These are phyloP conservation scores for Yarrowia yakushimensis DNA, from an alignment of 805 yeast species.

Conservation along the genomic window DNA sequence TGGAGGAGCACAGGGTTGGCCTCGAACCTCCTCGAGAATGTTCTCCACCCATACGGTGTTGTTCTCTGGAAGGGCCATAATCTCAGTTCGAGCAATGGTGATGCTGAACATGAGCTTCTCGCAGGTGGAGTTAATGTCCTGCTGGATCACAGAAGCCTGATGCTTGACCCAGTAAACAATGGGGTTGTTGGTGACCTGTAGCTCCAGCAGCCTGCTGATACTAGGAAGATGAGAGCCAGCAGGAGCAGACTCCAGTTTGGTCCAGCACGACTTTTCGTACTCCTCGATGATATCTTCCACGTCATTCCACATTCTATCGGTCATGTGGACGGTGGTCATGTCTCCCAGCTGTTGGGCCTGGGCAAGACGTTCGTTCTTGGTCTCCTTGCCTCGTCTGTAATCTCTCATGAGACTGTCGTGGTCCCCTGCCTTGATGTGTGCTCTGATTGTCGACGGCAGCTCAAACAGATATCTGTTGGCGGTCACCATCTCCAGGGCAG, in stretches of 20 bases:
- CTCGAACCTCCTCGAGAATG: slow-evolving; percentile 27
- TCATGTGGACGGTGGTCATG: slow-evolving; percentile 36
- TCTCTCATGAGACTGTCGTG: slow-evolving; percentile 56
- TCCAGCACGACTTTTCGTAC: slow-evolving; percentile 45
- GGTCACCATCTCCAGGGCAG: slow-evolving; percentile 51
- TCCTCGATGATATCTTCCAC: slow-evolving; percentile 52
- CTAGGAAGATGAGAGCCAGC: slow-evolving; percentile 4
- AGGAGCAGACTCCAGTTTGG: slow-evolving; percentile 9
- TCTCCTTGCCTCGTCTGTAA: slow-evolving; percentile 50
- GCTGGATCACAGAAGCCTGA: slow-evolving; percentile 40
- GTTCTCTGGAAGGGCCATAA: slow-evolving; percentile 33
- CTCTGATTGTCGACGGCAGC: slow-evolving; percentile 50
- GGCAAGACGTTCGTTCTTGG: slow-evolving; percentile 22
- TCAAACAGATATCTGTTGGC: slow-evolving; percentile 53
- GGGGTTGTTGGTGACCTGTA: slow-evolving; percentile 64
- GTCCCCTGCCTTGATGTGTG: slow-evolving; percentile 48
- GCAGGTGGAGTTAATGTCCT: slow-evolving; percentile 39
- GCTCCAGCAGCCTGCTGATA: slow-evolving; percentile 55
- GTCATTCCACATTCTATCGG: slow-evolving; percentile 53
- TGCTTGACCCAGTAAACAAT: slow-evolving; percentile 57
- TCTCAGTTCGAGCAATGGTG: slow-evolving; percentile 30
- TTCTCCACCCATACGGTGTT: slow-evolving; percentile 32
- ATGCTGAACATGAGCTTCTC: slow-evolving; percentile 36
- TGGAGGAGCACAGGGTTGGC: slow-evolving; percentile 9
- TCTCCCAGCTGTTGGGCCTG: background rate